Evolutionary conservation across 352 stramenopile species (phyloP).

Genomic region (Pythium sukuiense): DNA sequence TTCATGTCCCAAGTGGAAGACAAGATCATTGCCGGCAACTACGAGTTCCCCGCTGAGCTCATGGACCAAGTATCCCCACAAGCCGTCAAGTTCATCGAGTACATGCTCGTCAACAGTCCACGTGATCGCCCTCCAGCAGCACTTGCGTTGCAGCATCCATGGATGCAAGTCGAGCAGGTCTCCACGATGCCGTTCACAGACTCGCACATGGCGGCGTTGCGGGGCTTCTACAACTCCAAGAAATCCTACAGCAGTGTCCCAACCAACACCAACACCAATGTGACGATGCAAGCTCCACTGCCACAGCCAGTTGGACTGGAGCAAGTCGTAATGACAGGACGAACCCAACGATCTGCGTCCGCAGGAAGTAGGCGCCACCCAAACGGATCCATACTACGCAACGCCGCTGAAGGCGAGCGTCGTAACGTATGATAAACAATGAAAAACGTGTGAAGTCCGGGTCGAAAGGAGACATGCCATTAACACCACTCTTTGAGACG

Average conservation of each 20-base stretch:
- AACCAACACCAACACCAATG: not conserved
- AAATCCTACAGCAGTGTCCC: not conserved
- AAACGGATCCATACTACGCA: not conserved
- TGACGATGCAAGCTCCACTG: not conserved
- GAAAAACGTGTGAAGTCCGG: not conserved
- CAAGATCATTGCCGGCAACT: slow-evolving; percentile 69
- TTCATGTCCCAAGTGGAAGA: slow-evolving; percentile 87
- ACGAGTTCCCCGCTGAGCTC: slow-evolving; percentile 54
- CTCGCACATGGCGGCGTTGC: slow-evolving; percentile 47
- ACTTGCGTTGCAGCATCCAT: slow-evolving; percentile 69
- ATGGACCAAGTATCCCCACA: slow-evolving; percentile 53
- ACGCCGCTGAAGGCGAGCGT: not conserved
- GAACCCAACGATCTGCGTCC: slow-evolving; percentile 7
- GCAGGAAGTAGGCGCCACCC: slow-evolving; percentile 11
- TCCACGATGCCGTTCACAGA: slow-evolving; percentile 39
- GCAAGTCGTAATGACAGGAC: not conserved
- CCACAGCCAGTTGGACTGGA: not conserved
- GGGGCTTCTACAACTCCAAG: slow-evolving; percentile 37
- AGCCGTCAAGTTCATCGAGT: slow-evolving; percentile 79
- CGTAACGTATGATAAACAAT: slow-evolving; percentile 11
- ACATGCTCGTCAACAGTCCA: slow-evolving; percentile 62
- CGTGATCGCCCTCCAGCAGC: slow-evolving; percentile 58
- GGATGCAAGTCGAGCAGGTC: slow-evolving; percentile 52
- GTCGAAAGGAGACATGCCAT: not conserved
- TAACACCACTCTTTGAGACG: slow-evolving; percentile 5